These are phyloP conservation scores for Kurtzmaniella quercitrusa DNA, from an alignment of 1,139 yeast species.

Conservation along the genomic window DNA sequence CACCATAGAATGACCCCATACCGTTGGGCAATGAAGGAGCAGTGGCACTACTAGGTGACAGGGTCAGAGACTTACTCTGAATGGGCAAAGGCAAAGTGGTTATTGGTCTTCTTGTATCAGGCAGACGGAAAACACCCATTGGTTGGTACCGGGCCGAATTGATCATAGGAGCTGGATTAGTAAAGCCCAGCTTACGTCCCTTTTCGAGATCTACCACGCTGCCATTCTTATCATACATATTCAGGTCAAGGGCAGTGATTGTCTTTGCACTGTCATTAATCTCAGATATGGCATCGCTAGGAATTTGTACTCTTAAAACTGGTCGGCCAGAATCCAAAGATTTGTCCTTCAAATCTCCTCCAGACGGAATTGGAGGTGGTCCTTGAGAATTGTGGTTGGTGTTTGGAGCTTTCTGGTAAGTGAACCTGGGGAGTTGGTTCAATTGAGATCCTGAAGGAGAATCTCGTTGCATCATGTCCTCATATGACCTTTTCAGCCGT, in stretches of 20 bases:
- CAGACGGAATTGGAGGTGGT: background rate
- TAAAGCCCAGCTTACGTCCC: background rate
- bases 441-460: background rate
- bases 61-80: slow-evolving; percentile 37
- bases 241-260: slow-evolving; percentile 35
- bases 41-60: slow-evolving; percentile 41
- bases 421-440: background rate
- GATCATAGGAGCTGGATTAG: slow-evolving; percentile 5
- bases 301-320: slow-evolving; percentile 48
- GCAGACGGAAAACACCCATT: slow-evolving; percentile 34
- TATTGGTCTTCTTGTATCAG: slow-evolving; percentile 33
- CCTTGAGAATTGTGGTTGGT: background rate
- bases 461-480: background rate
- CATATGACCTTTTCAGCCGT: slow-evolving; percentile 17
- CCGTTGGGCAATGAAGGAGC: slow-evolving; percentile 35
- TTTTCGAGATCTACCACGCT: slow-evolving; percentile 1
- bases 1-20: slow-evolving; percentile 20
- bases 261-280: slow-evolving; percentile 29
- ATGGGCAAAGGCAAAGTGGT: slow-evolving; percentile 37
- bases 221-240: slow-evolving; percentile 6
- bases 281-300: slow-evolving; percentile 32
- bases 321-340: slow-evolving; percentile 67
- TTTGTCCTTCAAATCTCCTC: slow-evolving; percentile 22
- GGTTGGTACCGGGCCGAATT: slow-evolving; percentile 12
- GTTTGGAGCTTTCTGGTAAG: background rate